phyloP scores from a whole-genome alignment of 371 early-diverging fungal genomes.

The Actinomucor elegans region DNA sequence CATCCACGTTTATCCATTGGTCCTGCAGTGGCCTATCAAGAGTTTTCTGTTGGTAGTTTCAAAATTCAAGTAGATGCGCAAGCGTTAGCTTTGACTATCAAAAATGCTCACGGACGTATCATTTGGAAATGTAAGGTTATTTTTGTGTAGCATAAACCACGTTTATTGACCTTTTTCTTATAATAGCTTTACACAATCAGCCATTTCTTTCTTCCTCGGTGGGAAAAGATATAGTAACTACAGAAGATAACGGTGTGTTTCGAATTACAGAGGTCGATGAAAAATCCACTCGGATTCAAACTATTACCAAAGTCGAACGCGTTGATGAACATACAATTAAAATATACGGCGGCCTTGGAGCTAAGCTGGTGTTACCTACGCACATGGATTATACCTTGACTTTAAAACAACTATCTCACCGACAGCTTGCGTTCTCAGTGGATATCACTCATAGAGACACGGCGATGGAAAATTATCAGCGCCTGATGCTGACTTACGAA shows the following conservation, averaged over 20 bases:
- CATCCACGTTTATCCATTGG: slow-evolving; percentile 30
- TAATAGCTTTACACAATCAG: slow-evolving; percentile 35
- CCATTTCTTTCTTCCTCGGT: slow-evolving; percentile 39
- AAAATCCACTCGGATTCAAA: slow-evolving; percentile 35
- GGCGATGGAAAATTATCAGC: slow-evolving; percentile 28
- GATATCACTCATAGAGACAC: slow-evolving; percentile 24
- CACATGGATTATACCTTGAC: slow-evolving; percentile 30
- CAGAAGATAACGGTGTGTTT: slow-evolving; percentile 25
- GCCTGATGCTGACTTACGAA: slow-evolving; percentile 27
- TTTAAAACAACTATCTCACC: slow-evolving; percentile 30
- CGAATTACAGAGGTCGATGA: slow-evolving; percentile 35
- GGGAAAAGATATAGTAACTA: slow-evolving; percentile 28
- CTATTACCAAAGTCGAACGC: slow-evolving; percentile 31
- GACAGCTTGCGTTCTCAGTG: slow-evolving; percentile 33
- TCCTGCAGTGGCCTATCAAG: slow-evolving; percentile 23
- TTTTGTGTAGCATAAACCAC: slow-evolving; percentile 5
- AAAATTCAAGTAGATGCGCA: slow-evolving; percentile 24
- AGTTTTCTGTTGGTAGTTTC: slow-evolving; percentile 25
- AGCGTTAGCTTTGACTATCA: slow-evolving; percentile 16
- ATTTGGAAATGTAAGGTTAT: slow-evolving; percentile 30
- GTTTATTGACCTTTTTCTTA: not conserved
- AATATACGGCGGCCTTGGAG: slow-evolving; percentile 37
- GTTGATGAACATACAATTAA: slow-evolving; percentile 12
- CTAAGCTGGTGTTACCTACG: slow-evolving; percentile 29
- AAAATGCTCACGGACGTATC: slow-evolving; percentile 18